These are phyloP conservation scores for Monosporascus sp. DNA, from an alignment of 2,329 filamentous ascomycete species.

Conservation along the genomic window DNA sequence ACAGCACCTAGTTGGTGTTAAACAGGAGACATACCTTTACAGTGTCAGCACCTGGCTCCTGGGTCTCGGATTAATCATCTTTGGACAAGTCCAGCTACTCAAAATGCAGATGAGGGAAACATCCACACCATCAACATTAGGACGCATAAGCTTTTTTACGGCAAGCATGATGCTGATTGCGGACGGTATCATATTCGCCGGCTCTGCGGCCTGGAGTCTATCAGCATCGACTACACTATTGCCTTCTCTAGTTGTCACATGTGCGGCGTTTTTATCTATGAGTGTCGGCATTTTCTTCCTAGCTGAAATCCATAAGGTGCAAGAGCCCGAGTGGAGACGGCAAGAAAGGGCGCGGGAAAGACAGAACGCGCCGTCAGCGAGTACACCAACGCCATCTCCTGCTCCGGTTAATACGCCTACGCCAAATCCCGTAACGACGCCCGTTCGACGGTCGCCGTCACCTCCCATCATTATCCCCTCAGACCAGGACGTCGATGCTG, in stretches of 20 bases:
- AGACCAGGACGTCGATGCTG: constrained; percentile 59
- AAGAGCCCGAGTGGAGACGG: constrained; percentile 52
- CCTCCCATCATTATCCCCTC: constrained; percentile 56
- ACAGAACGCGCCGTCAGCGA: constrained; percentile 18
- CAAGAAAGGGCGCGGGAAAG: constrained; percentile 31
- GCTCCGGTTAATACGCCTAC: constrained; percentile 11
- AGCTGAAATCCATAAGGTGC: constrained; percentile 55
- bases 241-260: constrained; percentile 50
- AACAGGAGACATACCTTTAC: constrained; percentile 54
- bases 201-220: constrained; percentile 52
- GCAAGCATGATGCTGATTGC: constrained; percentile 57
- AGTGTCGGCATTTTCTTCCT: constrained; percentile 54
- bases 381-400: constrained; percentile 13
- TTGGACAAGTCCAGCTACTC: constrained; percentile 57
- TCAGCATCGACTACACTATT: constrained; percentile 53
- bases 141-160: constrained; percentile 61
- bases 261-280: constrained; percentile 51
- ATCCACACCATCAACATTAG: constrained; percentile 62
- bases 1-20: constrained; percentile 54
- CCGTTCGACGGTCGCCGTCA: constrained; percentile 21
- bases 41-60: constrained; percentile 57
- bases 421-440: constrained; percentile 16
- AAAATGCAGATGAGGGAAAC: constrained; percentile 63
- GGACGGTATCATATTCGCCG: constrained; percentile 55
- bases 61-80: constrained; percentile 50